phyloP scores from a whole-genome alignment of 1,284 basidiomycete genomes.

The Athelia sp. region DNA sequence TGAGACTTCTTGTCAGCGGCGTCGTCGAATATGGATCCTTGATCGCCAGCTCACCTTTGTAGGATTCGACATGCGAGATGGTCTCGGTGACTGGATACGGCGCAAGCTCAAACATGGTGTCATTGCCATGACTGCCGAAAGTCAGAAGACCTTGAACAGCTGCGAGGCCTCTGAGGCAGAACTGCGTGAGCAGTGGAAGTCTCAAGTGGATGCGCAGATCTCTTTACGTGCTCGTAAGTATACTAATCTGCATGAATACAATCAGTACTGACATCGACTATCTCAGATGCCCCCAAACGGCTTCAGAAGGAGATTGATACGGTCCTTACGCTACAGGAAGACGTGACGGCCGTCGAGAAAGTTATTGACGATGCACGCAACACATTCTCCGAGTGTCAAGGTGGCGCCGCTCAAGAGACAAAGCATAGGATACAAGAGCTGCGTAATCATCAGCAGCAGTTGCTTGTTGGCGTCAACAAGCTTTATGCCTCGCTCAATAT shows the following conservation, averaged over 20 bases:
- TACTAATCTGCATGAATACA: background rate
- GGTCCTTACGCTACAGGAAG: constrained; percentile 10
- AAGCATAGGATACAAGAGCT: background rate
- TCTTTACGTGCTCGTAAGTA: constrained; percentile 14
- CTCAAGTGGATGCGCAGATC: constrained; percentile 9
- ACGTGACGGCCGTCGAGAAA: constrained; percentile 8
- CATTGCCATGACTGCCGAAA: too few species aligned
- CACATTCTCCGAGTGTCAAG: background rate
- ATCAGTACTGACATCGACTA: background rate
- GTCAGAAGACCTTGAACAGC: too few species aligned
- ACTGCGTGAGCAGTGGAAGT: constrained; percentile 8
- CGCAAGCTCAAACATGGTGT: background rate
- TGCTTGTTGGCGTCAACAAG: constrained; percentile 4
- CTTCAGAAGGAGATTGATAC: constrained; percentile 12
- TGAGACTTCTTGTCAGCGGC: constrained; percentile 10
- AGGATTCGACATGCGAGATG: constrained; percentile 11
- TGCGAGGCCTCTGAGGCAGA: background rate
- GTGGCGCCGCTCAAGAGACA: background rate
- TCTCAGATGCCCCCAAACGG: constrained; percentile 10
- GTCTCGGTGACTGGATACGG: constrained; percentile 19
- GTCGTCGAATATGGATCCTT: constrained; percentile 20
- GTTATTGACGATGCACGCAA: constrained; percentile 3
- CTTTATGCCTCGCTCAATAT: constrained; percentile 14
- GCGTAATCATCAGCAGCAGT: constrained; percentile 6
- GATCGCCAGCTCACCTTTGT: too few species aligned